These are phyloP conservation scores for Fusarium sarcochroum DNA, from an alignment of 2,329 filamentous ascomycete genomes.

Conservation along the genomic window DNA sequence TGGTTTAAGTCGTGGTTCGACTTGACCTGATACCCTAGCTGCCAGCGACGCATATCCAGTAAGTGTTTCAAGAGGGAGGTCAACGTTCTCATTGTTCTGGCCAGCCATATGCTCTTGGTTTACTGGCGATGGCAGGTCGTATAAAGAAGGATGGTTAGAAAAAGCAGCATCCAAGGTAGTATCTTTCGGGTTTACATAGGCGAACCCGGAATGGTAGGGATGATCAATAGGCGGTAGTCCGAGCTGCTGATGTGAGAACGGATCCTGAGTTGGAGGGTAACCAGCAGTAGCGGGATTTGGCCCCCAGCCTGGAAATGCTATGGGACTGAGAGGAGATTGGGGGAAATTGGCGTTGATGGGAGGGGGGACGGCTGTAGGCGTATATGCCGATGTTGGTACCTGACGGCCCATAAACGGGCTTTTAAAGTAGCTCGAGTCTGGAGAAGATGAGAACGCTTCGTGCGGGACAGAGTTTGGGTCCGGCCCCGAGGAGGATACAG, in stretches of 20 bases:
- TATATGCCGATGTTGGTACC: constrained; percentile 10
- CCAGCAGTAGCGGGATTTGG: constrained; percentile 26
- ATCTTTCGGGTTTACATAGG: constrained; percentile 15
- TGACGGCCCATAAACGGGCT: constrained; percentile 19
- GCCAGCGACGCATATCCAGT: constrained; percentile 76
- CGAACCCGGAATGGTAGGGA: constrained; percentile 20
- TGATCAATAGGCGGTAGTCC: constrained; percentile 10
- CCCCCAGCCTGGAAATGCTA: constrained; percentile 25
- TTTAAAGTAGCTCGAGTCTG: constrained; percentile 33
- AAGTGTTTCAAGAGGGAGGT: constrained; percentile 56
- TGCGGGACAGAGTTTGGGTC: constrained; percentile 25
- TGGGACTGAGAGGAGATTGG: constrained; percentile 24
- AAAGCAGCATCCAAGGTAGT: constrained; percentile 4
- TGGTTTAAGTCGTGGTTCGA: constrained; percentile 61
- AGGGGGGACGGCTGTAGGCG: constrained; percentile 11
- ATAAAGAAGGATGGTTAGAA: constrained; percentile 2
- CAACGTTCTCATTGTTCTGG: constrained; percentile 47
- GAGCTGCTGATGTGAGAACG: constrained; percentile 20
- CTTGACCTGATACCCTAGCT: constrained; percentile 60
- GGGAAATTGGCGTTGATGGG: constrained; percentile 19
- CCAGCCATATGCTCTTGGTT: constrained; percentile 30
- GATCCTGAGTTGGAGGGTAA: constrained; percentile 31
- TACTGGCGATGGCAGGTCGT: constrained; percentile 14
- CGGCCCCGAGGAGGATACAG: constrained; percentile 28
- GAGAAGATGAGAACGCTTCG: constrained; percentile 29